These are phyloP conservation scores for Talaromyces pinophilus DNA, from an alignment of 2,329 filamentous ascomycete genomes.

Conservation along the genomic window DNA sequence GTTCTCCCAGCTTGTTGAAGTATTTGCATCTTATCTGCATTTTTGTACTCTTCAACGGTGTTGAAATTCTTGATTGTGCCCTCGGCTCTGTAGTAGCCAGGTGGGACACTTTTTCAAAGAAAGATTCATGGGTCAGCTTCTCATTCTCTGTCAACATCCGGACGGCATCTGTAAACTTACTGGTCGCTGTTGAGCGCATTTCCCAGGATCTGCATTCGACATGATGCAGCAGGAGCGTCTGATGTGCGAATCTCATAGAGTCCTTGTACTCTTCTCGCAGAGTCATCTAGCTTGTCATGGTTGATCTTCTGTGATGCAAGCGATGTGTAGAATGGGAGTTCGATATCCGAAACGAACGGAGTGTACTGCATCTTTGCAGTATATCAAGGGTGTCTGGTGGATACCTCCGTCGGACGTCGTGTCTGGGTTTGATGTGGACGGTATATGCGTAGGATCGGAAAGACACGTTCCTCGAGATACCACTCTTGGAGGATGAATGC, in stretches of 20 bases:
- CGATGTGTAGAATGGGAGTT: conserved; percentile 90
- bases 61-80: conserved; percentile 96
- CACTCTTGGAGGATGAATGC: background rate
- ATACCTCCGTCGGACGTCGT: background rate
- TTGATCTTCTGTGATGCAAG: conserved; percentile 94
- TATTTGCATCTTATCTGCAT: conserved; percentile 74
- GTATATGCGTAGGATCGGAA: background rate
- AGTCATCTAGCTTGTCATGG: conserved; percentile 95
- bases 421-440: background rate
- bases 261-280: conserved; percentile 80
- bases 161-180: conserved; percentile 55
- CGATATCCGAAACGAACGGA: conserved; percentile 89
- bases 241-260: conserved; percentile 80
- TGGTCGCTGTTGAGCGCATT: conserved; percentile 80
- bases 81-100: conserved; percentile 76
- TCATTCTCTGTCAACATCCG: background rate
- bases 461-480: background rate
- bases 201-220: conserved; percentile 86
- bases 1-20: conserved; percentile 77
- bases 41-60: conserved; percentile 89
- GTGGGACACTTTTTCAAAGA: conserved; percentile 58
- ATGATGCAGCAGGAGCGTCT: conserved; percentile 72
- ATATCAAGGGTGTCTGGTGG: background rate
- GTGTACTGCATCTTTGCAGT: conserved; percentile 66
- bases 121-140: background rate